phyloP scores from a whole-genome alignment of 2,329 filamentous ascomycete genomes.

The Xylariaceae sp. region DNA sequence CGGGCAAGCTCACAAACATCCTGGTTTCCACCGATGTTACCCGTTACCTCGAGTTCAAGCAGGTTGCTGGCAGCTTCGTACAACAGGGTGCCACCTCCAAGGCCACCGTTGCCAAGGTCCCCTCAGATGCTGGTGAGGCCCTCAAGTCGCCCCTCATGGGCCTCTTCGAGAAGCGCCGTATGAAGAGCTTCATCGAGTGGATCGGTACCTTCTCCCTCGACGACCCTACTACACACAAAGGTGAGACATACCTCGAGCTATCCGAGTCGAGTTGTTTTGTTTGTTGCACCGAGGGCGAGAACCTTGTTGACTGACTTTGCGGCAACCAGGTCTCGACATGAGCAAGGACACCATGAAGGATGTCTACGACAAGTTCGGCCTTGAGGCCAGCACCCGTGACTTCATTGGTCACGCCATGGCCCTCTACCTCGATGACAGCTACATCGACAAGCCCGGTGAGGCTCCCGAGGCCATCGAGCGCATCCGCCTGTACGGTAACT shows the following conservation, averaged over 20 bases:
- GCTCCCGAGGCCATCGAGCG: conserved; percentile 84
- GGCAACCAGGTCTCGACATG: conserved; percentile 70
- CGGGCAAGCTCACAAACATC: conserved; percentile 97
- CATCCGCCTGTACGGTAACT: conserved; percentile 95
- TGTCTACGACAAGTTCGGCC: conserved; percentile 96
- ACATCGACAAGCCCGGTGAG: conserved; percentile 66
- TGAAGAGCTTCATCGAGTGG: conserved; percentile 96
- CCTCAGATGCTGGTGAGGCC: conserved; percentile 85
- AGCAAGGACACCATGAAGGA: conserved; percentile 84
- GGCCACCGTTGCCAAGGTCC: conserved; percentile 94
- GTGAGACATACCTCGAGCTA: conserved; percentile 44
- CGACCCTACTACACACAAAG: conserved; percentile 83
- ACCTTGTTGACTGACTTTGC: conserved; percentile 6
- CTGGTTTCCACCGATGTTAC: conserved; percentile 92
- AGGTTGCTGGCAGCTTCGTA: conserved; percentile 93
- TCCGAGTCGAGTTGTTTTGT: background rate
- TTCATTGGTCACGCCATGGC: conserved; percentile 99
- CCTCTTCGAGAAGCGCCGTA: conserved; percentile 93
- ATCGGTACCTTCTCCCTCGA: conserved; percentile 78
- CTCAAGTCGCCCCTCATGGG: conserved; percentile 93
- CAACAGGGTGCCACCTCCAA: conserved; percentile 79
- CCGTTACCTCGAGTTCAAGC: conserved; percentile 85
- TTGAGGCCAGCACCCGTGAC: conserved; percentile 83
- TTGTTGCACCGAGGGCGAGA: background rate
- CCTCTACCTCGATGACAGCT: conserved; percentile 84